Conservation (phyloP, 2,329 filamentous ascomycete species). For the Verticillium nonalfalfae region DNA sequence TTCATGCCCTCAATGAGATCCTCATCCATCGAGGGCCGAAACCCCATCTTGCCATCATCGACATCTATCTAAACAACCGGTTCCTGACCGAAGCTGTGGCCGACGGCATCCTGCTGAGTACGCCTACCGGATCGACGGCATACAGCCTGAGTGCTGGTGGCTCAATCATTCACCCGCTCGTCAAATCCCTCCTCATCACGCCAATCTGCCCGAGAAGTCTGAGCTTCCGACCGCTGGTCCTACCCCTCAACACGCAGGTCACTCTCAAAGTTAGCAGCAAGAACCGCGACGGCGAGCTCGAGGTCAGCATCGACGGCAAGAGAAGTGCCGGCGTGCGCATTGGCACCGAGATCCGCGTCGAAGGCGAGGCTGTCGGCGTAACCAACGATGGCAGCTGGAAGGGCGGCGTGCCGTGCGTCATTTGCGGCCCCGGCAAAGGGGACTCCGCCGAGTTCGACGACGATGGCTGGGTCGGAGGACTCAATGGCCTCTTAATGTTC, state of each 20-base stretch:
- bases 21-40: constrained; percentile 86
- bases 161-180: constrained; percentile 88
- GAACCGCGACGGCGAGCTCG: constrained; percentile 69
- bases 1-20: constrained; percentile 87
- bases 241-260: constrained; percentile 81
- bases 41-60: constrained; percentile 85
- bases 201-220: constrained; percentile 91
- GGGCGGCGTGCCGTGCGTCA: constrained; percentile 88
- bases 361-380: constrained; percentile 70
- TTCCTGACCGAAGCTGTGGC: constrained; percentile 92
- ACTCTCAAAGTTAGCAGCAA: constrained; percentile 75
- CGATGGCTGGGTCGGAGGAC: constrained; percentile 92
- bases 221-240: constrained; percentile 83
- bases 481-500: constrained; percentile 93
- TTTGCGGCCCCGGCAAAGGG: constrained; percentile 50
- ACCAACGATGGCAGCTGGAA: constrained; percentile 42
- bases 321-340: constrained; percentile 60
- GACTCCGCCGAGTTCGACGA: constrained; percentile 52
- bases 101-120: constrained; percentile 90
- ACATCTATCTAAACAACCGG: constrained; percentile 82
- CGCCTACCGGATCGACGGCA: constrained; percentile 89
- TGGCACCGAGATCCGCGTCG: constrained; percentile 84
- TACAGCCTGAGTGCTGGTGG: constrained; percentile 93
- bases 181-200: constrained; percentile 81
- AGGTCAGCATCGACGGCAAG: constrained; percentile 74